Conservation (phyloP, 139 green algal genomes). For the Chlorella sp. region DNA sequence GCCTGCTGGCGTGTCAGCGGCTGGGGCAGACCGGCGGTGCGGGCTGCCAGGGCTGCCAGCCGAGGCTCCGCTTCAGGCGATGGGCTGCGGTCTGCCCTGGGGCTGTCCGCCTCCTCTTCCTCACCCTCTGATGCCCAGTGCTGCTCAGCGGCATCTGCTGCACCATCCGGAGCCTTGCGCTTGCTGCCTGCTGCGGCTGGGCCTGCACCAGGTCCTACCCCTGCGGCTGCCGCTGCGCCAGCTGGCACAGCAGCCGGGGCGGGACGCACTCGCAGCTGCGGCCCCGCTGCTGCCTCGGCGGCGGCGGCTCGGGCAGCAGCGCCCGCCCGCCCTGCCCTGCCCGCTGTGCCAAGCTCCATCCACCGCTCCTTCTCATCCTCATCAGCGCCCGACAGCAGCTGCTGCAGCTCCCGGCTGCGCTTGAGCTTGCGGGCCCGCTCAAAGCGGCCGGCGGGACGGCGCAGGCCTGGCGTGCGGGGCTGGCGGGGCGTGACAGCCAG, state of each 20-base stretch:
- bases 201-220: too few relatives aligned
- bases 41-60: neutral
- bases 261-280: too few relatives aligned
- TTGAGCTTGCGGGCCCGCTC: conserved; percentile 19
- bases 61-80: conserved; percentile 7
- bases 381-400: neutral
- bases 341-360: conserved; percentile 1
- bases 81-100: neutral
- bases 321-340: neutral
- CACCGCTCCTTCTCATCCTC: conserved; percentile 8
- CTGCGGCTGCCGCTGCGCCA: neutral
- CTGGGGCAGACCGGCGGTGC: neutral
- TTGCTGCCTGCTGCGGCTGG: neutral
- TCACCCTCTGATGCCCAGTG: neutral
- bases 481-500: neutral
- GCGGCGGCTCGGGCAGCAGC: neutral
- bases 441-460: conserved; percentile 1
- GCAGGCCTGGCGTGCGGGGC: conserved; percentile 7
- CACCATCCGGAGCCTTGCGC: neutral
- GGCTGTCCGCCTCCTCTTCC: neutral
- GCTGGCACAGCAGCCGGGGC: neutral
- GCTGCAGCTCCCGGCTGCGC: conserved; percentile 19
- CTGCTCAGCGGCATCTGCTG: neutral
- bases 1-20: neutral
- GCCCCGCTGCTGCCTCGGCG: neutral